Evolutionary conservation across 2,329 filamentous ascomycete genomes (phyloP).

Genomic region (Paraphoma chrysanthemicola): DNA sequence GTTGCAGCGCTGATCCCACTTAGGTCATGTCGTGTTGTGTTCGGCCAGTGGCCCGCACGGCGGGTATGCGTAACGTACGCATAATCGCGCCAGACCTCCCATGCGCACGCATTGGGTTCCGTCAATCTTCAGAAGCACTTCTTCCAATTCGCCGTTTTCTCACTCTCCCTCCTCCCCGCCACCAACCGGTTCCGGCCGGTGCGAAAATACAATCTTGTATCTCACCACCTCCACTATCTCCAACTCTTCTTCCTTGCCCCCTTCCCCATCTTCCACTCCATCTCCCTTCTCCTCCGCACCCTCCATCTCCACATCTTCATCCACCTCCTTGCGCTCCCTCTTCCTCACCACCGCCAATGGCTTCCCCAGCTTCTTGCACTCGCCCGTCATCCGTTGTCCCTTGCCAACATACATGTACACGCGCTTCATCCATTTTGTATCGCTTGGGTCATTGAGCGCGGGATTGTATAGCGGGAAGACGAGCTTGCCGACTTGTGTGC

Average conservation of each 20-base stretch:
- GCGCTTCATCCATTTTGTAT: slow-evolving; percentile 84
- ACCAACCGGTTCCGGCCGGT: slow-evolving; percentile 80
- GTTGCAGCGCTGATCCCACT: too few species aligned
- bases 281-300: slow-evolving; percentile 25
- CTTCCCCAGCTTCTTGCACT: slow-evolving; percentile 84
- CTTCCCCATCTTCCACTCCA: slow-evolving; percentile 30
- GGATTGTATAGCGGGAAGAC: slow-evolving; percentile 78
- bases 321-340: slow-evolving; percentile 15
- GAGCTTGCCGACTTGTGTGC: slow-evolving; percentile 71
- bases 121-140: too few species aligned
- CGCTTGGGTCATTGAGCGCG: slow-evolving; percentile 51
- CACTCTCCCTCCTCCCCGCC: slow-evolving; percentile 27
- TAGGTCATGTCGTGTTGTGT: too few species aligned
- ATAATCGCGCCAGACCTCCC: too few species aligned
- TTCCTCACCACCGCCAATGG: slow-evolving; percentile 78
- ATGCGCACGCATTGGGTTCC: too few species aligned
- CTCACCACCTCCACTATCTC: slow-evolving; percentile 88
- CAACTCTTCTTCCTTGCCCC: slow-evolving; percentile 58
- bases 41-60: too few species aligned
- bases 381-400: slow-evolving; percentile 87
- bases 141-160: background rate
- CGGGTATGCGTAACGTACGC: too few species aligned
- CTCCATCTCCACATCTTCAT: slow-evolving; percentile 10
- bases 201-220: slow-evolving; percentile 85
- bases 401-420: slow-evolving; percentile 88